Percentiles rank a stretch among this genome's conserved stretches.
phyloP scores from a whole-genome alignment of 2,329 filamentous ascomycete species.

The Fusarium annulatum region DNA sequence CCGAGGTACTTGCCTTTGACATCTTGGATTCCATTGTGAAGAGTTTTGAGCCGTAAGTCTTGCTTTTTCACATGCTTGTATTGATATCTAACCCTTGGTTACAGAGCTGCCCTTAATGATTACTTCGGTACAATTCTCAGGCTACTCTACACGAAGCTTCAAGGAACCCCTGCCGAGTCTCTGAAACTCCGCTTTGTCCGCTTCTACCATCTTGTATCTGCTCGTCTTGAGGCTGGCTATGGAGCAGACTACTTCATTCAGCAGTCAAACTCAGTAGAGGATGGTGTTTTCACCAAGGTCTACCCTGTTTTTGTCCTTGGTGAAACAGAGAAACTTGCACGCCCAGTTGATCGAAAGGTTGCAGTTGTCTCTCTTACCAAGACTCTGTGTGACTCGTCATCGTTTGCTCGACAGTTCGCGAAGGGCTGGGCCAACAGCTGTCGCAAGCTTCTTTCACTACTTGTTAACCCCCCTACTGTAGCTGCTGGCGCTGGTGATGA shows the following conservation, averaged over 20 bases:
- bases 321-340: conserved; percentile 86
- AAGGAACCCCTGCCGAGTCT: conserved; percentile 77
- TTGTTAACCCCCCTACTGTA: conserved; percentile 85
- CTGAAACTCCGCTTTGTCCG: conserved; percentile 89
- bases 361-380: conserved; percentile 95
- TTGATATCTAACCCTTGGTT: conserved; percentile 38
- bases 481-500: conserved; percentile 75
- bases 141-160: conserved; percentile 81
- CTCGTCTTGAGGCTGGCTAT: conserved; percentile 80
- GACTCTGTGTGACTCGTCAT: conserved; percentile 85
- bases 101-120: conserved; percentile 71
- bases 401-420: conserved; percentile 83
- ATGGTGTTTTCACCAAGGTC: conserved; percentile 82
- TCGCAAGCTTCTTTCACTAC: conserved; percentile 86
- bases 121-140: conserved; percentile 86
- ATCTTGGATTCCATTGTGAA: conserved; percentile 84
- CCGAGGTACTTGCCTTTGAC: conserved; percentile 89
- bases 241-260: conserved; percentile 93
- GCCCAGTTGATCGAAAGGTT: conserved; percentile 90
- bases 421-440: conserved; percentile 94
- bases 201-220: conserved; percentile 93
- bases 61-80: background rate
- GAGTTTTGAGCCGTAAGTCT: conserved; percentile 75
- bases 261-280: conserved; percentile 84
- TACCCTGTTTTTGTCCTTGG: conserved; percentile 90